Percentiles rank a stretch among this genome's conserved stretches.
phyloP scores from a whole-genome alignment of 306 rosid genomes.

The Corylus avellana region DNA sequence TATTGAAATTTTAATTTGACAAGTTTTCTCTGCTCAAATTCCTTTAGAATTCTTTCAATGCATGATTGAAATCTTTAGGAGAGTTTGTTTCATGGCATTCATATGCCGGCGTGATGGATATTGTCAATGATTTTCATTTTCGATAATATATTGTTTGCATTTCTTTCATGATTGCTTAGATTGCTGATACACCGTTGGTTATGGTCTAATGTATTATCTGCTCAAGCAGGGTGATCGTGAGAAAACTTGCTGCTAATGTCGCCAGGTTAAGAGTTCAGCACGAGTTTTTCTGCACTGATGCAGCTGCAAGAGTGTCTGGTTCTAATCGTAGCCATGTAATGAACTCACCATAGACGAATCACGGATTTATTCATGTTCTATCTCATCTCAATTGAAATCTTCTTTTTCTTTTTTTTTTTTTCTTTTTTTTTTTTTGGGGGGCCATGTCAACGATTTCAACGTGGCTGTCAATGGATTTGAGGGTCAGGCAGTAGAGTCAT shows the following conservation, averaged over 20 bases:
- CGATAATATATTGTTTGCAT: not conserved
- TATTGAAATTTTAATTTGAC: not conserved
- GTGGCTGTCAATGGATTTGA: not conserved
- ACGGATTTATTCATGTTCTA: not conserved
- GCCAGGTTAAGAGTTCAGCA: slow-evolving; percentile 38
- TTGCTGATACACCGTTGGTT: slow-evolving; percentile 5
- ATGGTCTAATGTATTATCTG: slow-evolving; percentile 19
- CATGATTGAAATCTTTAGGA: not conserved
- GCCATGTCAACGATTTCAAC: not conserved
- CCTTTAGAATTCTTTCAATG: not conserved
- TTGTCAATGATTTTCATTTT: not conserved
- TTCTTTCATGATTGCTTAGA: not conserved
- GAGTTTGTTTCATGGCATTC: not conserved
- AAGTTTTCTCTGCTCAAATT: not conserved
- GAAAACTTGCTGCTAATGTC: slow-evolving; percentile 38
- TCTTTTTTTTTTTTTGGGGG: not conserved
- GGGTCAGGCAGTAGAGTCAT: not conserved
- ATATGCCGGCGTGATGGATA: not conserved
- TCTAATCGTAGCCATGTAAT: slow-evolving; percentile 46
- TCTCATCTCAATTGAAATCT: not conserved
- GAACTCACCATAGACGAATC: not conserved
- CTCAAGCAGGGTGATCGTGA: slow-evolving; percentile 51
- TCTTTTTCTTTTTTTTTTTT: too few species aligned
- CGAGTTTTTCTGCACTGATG: slow-evolving; percentile 45
- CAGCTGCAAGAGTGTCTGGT: slow-evolving; percentile 44